Base-by-base conservation (phyloP, 106 monocot genomes). In the Dioscorea dumetorum region DNA sequence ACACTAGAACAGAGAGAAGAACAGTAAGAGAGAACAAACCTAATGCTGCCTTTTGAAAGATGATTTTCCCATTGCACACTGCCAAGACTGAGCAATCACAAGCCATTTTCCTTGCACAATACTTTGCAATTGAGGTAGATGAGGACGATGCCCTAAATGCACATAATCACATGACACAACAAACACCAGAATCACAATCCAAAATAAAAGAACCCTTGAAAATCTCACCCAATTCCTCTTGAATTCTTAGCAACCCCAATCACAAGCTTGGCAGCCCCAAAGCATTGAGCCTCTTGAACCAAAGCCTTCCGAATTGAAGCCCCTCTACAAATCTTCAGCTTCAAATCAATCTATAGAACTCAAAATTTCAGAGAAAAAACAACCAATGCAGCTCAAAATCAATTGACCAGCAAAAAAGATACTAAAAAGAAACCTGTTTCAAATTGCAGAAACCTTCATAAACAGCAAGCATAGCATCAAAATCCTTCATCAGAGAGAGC, bases 51-150 rank as follows among this genome's bases (percentile, higher is more conserved):
- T 67, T 83, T 64, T 64, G 74, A 58, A 81, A 94, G 6, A 94
- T 22, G 19, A 89, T 72, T 76, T 84, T 94, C 48, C 93, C 93
- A 41, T 84, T 89, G 74, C 67, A 82, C 58, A 89, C 78, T 0
- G 86, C 93, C 49, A 86, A 19, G 32, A 94, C 93, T 62, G 79
- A 75, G 73, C 89, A 94, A 41, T 67, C 67, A 5, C 35, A 24
- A 48, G 81, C 57, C 51, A 94, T 60, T 54, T 77, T 81, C 77
- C 73, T 86, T 6, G 86, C 77, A 33, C 89, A 89, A 71, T 84
- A 82, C 75, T 84, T 86, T 18, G 89, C 86, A 28, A 84, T 50
- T 2, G 89, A 84, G 19, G 74, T 54, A 16, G 54, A 54, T 16
- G 54, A 54, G 5, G 54, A 54, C 0, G 54, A 54, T 54, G 54